Conservation (phyloP, 805 yeast genomes). For the Suhomyces prunicola region DNA sequence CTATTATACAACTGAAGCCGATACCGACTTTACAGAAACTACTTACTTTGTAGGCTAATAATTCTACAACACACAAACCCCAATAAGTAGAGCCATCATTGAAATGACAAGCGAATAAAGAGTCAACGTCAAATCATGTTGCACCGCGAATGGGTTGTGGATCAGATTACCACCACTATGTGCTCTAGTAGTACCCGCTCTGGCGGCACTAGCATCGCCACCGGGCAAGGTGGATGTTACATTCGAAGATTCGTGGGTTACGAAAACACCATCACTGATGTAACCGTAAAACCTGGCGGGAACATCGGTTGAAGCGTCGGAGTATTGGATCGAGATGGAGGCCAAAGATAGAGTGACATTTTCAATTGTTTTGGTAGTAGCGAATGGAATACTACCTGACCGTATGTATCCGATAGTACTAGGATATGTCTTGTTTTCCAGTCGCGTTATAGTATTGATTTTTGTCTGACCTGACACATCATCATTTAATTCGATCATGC, state of each 20-base stretch:
- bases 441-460: neutral
- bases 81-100: conserved; percentile 1
- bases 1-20: neutral
- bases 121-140: neutral
- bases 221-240: conserved; percentile 2
- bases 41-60: neutral
- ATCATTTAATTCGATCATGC: neutral
- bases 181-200: neutral
- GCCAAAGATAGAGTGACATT: conserved; percentile 15
- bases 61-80: conserved; percentile 4
- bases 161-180: neutral
- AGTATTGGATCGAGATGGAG: too few relatives aligned
- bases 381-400: conserved; percentile 52
- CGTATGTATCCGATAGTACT: conserved; percentile 23
- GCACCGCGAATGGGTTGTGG: neutral
- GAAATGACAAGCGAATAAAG: neutral
- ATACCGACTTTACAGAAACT: neutral
- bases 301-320: neutral
- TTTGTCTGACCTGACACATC: neutral
- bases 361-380: conserved; percentile 21
- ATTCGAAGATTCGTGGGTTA: neutral
- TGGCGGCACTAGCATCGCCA: conserved; percentile 4
- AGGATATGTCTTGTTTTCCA: neutral
- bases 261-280: conserved; percentile 1
- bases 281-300: conserved; percentile 1